A percentile compares a stretch with the other conserved stretches of the same genome.
These are phyloP conservation scores for Fusarium tupiense DNA, from an alignment of 2,329 filamentous ascomycete species.

Conservation along the genomic window DNA sequence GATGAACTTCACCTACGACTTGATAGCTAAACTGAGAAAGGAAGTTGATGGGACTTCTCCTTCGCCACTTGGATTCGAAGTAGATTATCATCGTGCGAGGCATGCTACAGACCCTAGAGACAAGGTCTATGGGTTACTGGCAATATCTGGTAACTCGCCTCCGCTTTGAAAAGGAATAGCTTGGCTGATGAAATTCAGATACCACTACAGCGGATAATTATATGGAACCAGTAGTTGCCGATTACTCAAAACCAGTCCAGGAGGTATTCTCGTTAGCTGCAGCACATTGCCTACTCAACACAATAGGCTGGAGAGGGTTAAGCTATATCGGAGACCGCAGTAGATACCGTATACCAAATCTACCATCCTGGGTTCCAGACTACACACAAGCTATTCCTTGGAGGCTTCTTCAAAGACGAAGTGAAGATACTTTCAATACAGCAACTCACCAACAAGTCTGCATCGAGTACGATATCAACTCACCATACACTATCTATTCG, in stretches of 20 bases:
- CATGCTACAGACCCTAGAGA: background rate
- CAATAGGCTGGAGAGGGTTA: background rate
- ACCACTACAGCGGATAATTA: background rate
- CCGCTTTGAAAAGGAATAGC: rapidly evolving
- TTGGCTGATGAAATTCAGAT: background rate
- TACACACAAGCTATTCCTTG: background rate
- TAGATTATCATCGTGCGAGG: background rate
- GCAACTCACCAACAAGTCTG: background rate
- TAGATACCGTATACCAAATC: background rate
- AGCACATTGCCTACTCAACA: background rate
- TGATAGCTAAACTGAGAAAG: background rate
- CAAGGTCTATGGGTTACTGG: background rate
- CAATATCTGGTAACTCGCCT: background rate
- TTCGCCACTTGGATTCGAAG: background rate
- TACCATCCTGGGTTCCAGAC: slow-evolving; percentile 2
- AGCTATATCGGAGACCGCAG: background rate
- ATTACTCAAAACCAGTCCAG: background rate
- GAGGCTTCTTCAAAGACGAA: background rate
- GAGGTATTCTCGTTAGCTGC: background rate
- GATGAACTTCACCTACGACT: background rate
- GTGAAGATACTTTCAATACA: background rate
- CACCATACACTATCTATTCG: background rate
- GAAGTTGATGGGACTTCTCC: background rate
- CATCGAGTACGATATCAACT: background rate
- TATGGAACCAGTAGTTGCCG: background rate